These are phyloP conservation scores for Aspergillus spinulosporus DNA, from an alignment of 2,329 filamentous ascomycete genomes.

Conservation along the genomic window DNA sequence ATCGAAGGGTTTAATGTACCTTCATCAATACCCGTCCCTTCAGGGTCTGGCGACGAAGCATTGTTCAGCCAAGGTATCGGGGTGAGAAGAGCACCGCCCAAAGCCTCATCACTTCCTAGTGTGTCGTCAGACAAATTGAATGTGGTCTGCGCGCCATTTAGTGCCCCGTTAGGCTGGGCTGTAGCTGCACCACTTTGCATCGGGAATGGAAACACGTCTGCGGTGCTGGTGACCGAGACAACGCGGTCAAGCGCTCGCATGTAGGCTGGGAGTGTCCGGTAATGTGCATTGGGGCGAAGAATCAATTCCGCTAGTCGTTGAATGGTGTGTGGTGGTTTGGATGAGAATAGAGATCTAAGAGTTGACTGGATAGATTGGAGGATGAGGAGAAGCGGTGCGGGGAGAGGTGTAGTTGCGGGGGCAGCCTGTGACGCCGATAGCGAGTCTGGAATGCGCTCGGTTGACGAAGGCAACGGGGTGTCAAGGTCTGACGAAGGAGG, in stretches of 20 bases:
- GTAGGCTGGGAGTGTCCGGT: slow-evolving; percentile 78
- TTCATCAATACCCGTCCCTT: slow-evolving; percentile 20
- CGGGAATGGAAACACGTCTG: slow-evolving; percentile 76
- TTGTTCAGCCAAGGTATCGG: slow-evolving; percentile 84
- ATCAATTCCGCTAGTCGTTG: slow-evolving; percentile 89
- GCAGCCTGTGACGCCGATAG: slow-evolving; percentile 44
- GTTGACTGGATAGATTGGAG: slow-evolving; percentile 60
- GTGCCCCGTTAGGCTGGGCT: slow-evolving; percentile 57
- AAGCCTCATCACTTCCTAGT: slow-evolving; percentile 79
- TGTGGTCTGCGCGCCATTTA: slow-evolving; percentile 39
- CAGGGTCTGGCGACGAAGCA: slow-evolving; percentile 31
- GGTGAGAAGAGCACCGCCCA: slow-evolving; percentile 87
- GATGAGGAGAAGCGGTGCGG: slow-evolving; percentile 64
- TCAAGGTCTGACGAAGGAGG: slow-evolving; percentile 40
- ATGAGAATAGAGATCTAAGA: slow-evolving; percentile 66
- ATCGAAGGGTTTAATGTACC: slow-evolving; percentile 18
- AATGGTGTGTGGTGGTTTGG: slow-evolving; percentile 83
- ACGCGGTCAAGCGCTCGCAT: slow-evolving; percentile 89
- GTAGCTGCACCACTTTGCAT: slow-evolving; percentile 22
- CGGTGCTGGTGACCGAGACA: slow-evolving; percentile 81
- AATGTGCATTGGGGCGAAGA: slow-evolving; percentile 72
- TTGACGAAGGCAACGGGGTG: slow-evolving; percentile 39
- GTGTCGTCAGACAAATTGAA: slow-evolving; percentile 36
- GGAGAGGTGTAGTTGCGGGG: slow-evolving; percentile 54
- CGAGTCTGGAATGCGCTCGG: slow-evolving; percentile 46